Base-by-base conservation (phyloP, 345 rosid species). In the Populus nigra region DNA sequence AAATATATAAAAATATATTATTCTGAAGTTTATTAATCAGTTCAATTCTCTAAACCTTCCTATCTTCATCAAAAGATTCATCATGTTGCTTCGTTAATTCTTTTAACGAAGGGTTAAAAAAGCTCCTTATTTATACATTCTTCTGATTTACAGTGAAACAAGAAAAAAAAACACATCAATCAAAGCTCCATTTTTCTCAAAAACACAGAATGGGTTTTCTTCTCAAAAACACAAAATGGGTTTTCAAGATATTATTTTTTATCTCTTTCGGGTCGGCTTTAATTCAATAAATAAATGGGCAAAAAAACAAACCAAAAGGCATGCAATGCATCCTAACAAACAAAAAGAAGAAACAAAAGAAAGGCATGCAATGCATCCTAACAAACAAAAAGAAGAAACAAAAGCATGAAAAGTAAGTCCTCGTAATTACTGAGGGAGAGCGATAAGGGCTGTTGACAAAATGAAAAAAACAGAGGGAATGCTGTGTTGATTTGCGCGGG, bases 371-470 rank as follows among this genome's bases (percentile, higher is more conserved):
- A 45, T 4, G 12, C 45, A 25, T 12, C 68, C 39, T 10, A 11
- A 2, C 3, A 27, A 50, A 5, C 23, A 20, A 17, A 69, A 35
- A 77, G 33, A 65, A 74, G 73, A 33, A 84, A 11, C 33, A 13
- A 15, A 7, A 22, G 63, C 62, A 29, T 15, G 22, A 39, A 41
- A 23, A 63, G 12, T 2, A 62, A 25, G n/a, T 4, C 49, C 41
- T 53, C 33, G 74, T 17, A 38, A 71, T 74, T 89, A 90, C 95
- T 90, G 33, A 89, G 73, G 69, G 88, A 73, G 81, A 92, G 85
- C 43, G 94, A 82, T 31, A 31, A 31, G 2, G 33, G 2, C 4
- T 31, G 2, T 31, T 0, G 4, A 31, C 33, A 31, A 31, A 31
- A 4, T 31, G 3, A 31, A 31, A 31, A 31, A 31, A 31, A 2